These are phyloP conservation scores for Fimicolochytrium jonesii DNA, from an alignment of 192 early-diverging fungal species.

Conservation along the genomic window DNA sequence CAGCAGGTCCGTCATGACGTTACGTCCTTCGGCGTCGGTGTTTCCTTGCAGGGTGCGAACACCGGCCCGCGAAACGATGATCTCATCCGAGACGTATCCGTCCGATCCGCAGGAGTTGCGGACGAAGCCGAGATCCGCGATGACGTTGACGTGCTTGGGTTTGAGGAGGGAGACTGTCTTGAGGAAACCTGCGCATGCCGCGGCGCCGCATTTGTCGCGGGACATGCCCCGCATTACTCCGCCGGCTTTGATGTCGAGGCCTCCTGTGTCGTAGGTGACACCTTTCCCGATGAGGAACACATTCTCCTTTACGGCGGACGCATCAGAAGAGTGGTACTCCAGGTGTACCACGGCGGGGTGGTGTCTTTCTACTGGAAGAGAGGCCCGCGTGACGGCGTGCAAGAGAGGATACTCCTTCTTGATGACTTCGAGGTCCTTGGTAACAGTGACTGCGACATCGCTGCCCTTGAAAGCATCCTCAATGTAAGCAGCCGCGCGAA, in stretches of 20 bases:
- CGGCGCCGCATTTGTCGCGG: slow-evolving; percentile 87
- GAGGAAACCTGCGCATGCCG: slow-evolving; percentile 76
- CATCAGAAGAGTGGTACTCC: slow-evolving; percentile 68
- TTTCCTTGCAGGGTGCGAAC: slow-evolving; percentile 38
- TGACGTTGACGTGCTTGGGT: slow-evolving; percentile 65
- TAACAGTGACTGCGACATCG: slow-evolving; percentile 56
- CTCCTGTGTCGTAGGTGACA: slow-evolving; percentile 88
- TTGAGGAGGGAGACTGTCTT: slow-evolving; percentile 62
- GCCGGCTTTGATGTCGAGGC: slow-evolving; percentile 78
- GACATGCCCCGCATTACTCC: slow-evolving; percentile 86
- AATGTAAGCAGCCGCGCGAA: slow-evolving; percentile 66
- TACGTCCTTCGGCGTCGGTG: slow-evolving; percentile 88
- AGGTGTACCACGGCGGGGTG: slow-evolving; percentile 60
- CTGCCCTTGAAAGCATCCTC: slow-evolving; percentile 54
- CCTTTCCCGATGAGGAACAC: slow-evolving; percentile 86
- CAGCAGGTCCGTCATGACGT: slow-evolving; percentile 62
- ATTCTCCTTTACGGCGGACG: slow-evolving; percentile 71
- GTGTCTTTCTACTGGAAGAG: slow-evolving; percentile 53
- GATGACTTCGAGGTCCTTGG: slow-evolving; percentile 64
- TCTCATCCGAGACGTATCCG: slow-evolving; percentile 77
- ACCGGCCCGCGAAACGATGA: slow-evolving; percentile 72
- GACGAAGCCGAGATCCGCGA: slow-evolving; percentile 70
- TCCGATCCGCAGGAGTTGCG: slow-evolving; percentile 80
- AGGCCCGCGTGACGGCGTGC: slow-evolving; percentile 62
- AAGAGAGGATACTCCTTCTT: slow-evolving; percentile 79